Evolutionary conservation across 2,329 filamentous ascomycete species (phyloP).

Genomic region (Helotiales sp.): DNA sequence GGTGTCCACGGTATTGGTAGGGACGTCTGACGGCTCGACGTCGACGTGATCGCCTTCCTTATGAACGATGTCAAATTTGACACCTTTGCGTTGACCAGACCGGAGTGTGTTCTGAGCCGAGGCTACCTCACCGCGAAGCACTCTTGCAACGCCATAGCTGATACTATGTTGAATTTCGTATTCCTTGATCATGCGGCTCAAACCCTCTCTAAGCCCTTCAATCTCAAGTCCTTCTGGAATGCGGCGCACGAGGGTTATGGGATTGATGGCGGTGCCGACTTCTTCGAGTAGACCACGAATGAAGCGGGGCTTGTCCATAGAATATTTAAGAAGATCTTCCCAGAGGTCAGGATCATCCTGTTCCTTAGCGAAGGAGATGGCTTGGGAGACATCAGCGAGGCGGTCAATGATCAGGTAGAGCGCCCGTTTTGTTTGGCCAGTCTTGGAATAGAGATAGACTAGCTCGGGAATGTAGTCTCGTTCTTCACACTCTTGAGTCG

Average conservation of each 20-base stretch:
- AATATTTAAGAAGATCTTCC: constrained; percentile 92
- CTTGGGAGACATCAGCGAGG: constrained; percentile 86
- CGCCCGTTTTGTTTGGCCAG: constrained; percentile 88
- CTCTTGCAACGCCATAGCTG: constrained; percentile 82
- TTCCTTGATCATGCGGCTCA: constrained; percentile 90
- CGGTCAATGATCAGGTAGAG: constrained; percentile 91
- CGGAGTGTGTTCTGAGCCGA: constrained; percentile 79
- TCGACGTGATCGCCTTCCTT: constrained; percentile 46
- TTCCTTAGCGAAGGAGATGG: constrained; percentile 91
- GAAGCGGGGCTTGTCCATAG: constrained; percentile 96
- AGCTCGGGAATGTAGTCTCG: constrained; percentile 84
- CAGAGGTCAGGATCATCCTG: constrained; percentile 91
- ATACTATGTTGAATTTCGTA: constrained; percentile 96
- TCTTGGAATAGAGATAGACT: constrained; percentile 95
- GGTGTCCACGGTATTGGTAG: constrained; percentile 20
- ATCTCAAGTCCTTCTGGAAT: constrained; percentile 95
- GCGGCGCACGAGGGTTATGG: constrained; percentile 82
- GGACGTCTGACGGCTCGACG: constrained; percentile 43
- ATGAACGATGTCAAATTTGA: constrained; percentile 79
- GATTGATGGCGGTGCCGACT: constrained; percentile 90
- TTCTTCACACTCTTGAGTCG: constrained; percentile 74
- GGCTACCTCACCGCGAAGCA: constrained; percentile 84
- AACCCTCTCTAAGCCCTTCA: constrained; percentile 81
- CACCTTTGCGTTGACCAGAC: constrained; percentile 76
- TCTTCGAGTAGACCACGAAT: constrained; percentile 90